A percentile compares a stretch with the other conserved stretches of the same genome.
Evolutionary conservation across 176 grass and related monocot species (phyloP).

Genomic region (Zizania latifolia): DNA sequence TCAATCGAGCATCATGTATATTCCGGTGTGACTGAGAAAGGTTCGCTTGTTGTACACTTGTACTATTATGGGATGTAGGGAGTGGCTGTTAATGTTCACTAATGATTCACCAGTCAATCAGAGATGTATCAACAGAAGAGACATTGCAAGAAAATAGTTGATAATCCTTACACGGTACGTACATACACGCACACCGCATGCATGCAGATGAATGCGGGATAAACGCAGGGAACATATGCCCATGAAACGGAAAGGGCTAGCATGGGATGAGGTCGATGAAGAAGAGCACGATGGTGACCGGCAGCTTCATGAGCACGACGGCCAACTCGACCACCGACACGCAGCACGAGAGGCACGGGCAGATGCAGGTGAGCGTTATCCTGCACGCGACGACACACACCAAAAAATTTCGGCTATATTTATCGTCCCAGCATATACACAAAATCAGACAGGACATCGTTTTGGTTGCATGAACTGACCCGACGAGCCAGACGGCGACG

Average conservation of each 20-base stretch:
- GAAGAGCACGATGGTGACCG: conserved; percentile 42
- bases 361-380: conserved; percentile 39
- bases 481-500: conserved; percentile 48
- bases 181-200: not conserved
- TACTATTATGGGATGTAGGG: too few species aligned
- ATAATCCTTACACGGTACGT: not conserved
- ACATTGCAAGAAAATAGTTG: not conserved
- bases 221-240: not conserved
- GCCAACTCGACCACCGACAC: conserved; percentile 30
- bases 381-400: not conserved
- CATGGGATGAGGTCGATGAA: conserved; percentile 56
- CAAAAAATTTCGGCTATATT: not conserved
- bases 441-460: not conserved
- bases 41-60: too few species aligned
- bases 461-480: conserved; percentile 13
- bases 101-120: not conserved
- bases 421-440: not conserved
- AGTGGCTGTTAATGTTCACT: too few species aligned
- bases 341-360: conserved; percentile 57
- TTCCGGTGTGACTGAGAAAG: not conserved
- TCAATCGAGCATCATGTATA: not conserved
- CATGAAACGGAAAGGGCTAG: conserved; percentile 2
- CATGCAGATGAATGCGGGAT: not conserved
- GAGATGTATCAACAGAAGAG: too few species aligned
- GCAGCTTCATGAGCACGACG: conserved; percentile 35